Evolutionary conservation across 2,329 filamentous ascomycete genomes (phyloP).

Genomic region (Phyllosticta paracitricarpa): DNA sequence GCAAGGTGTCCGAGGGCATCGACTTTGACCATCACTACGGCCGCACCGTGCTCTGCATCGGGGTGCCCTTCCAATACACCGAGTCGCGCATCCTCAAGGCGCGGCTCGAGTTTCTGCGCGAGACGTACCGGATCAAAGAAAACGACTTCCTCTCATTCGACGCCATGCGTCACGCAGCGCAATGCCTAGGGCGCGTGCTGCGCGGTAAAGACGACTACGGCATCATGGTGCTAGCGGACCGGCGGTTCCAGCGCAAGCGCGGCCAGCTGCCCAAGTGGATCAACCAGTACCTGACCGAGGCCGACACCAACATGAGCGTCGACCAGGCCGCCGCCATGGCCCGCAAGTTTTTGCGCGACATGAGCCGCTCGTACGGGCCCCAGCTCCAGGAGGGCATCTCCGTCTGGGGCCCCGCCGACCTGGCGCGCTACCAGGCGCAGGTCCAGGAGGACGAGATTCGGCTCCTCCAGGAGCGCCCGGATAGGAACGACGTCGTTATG

Average conservation of each 20-base stretch:
- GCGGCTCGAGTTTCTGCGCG: slow-evolving; percentile 86
- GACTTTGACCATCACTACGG: slow-evolving; percentile 99
- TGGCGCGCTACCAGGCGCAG: slow-evolving; percentile 69
- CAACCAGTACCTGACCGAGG: slow-evolving; percentile 72
- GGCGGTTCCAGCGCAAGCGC: slow-evolving; percentile 85
- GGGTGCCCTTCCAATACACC: slow-evolving; percentile 97
- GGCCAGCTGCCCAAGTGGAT: slow-evolving; percentile 95
- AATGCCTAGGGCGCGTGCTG: slow-evolving; percentile 88
- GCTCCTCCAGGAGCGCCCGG: slow-evolving; percentile 45
- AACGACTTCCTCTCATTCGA: slow-evolving; percentile 98
- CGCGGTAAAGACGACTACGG: slow-evolving; percentile 97
- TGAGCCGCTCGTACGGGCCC: slow-evolving; percentile 80
- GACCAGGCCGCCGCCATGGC: slow-evolving; percentile 89
- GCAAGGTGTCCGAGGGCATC: slow-evolving; percentile 95
- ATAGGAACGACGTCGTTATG: slow-evolving; percentile 18
- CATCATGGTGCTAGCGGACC: slow-evolving; percentile 97
- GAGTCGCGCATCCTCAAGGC: slow-evolving; percentile 96
- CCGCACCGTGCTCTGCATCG: slow-evolving; percentile 88
- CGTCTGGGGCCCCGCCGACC: slow-evolving; percentile 75
- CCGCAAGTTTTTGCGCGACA: slow-evolving; percentile 78
- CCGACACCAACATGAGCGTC: slow-evolving; percentile 81
- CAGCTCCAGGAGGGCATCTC: slow-evolving; percentile 86
- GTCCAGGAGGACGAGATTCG: slow-evolving; percentile 58
- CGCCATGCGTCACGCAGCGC: slow-evolving; percentile 96
- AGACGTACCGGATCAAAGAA: slow-evolving; percentile 92